phyloP scores from a whole-genome alignment of 2,329 filamentous ascomycete species.

The Plenodomus tracheiphilus region DNA sequence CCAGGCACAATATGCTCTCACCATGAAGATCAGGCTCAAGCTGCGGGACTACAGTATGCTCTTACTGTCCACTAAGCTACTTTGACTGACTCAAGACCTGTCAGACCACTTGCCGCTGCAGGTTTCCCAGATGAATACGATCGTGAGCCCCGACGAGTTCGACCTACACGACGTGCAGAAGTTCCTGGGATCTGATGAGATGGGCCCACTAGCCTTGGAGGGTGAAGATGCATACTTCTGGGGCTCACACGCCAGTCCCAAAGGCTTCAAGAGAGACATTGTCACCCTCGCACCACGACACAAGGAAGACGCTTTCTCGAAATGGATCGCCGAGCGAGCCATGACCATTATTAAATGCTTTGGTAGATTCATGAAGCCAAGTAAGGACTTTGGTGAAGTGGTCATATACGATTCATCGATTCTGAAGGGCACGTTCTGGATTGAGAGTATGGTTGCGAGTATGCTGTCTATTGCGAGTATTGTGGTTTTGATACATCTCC shows the following conservation, averaged over 20 bases:
- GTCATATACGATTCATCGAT: conserved; percentile 3
- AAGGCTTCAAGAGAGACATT: conserved; percentile 1
- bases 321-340: conserved; percentile 6
- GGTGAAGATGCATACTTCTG: background rate
- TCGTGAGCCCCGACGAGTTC: conserved; percentile 1
- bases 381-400: background rate
- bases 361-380: background rate
- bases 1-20: background rate
- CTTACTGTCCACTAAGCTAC: background rate
- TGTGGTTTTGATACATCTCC: conserved; percentile 12
- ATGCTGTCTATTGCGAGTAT: conserved; percentile 28
- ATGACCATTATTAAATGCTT: conserved; percentile 9
- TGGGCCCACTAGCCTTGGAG: background rate
- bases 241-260: background rate
- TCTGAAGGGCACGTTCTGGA: conserved; percentile 14
- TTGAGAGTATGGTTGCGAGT: conserved; percentile 23
- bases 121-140: background rate
- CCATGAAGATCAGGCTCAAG: background rate
- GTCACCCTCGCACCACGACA: conserved; percentile 5
- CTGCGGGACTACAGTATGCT: conserved; percentile 5
- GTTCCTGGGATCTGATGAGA: conserved; percentile 3
- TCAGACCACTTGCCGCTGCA: conserved; percentile 5
- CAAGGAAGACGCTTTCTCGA: conserved; percentile 13
- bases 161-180: conserved; percentile 10
- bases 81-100: background rate